These are phyloP conservation scores for Colletotrichum kahawae DNA, from an alignment of 2,329 filamentous ascomycete genomes.

Conservation along the genomic window DNA sequence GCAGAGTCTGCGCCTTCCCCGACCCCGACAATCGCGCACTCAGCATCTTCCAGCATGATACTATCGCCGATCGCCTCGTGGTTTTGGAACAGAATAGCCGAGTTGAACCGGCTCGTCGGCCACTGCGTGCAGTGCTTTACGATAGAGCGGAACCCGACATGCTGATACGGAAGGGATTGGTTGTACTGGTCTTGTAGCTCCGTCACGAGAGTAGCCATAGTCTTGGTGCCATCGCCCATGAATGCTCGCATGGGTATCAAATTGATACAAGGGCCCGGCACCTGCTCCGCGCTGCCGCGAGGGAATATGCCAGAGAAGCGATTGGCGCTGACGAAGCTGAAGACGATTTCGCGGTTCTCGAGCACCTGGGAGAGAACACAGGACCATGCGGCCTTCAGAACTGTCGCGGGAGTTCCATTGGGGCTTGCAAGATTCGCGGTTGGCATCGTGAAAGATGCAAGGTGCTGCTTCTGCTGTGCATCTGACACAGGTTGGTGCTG, in stretches of 20 bases:
- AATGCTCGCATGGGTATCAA: background rate
- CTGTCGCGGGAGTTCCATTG: background rate
- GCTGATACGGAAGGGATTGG: background rate
- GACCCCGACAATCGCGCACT: background rate
- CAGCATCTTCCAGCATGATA: background rate
- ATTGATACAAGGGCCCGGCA: background rate
- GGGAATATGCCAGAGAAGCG: background rate
- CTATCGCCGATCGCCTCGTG: background rate
- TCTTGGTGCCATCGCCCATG: background rate
- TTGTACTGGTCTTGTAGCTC: background rate
- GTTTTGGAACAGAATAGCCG: background rate
- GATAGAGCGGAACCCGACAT: background rate
- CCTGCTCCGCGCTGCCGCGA: background rate
- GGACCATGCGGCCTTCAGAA: background rate
- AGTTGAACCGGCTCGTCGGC: background rate
- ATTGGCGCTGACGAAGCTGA: background rate
- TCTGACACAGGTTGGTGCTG: background rate
- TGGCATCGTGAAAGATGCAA: background rate
- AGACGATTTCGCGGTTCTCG: accelerated
- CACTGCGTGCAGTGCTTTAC: background rate
- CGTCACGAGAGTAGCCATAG: background rate
- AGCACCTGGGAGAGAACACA: background rate
- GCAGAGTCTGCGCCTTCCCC: background rate
- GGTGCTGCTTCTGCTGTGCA: accelerated
- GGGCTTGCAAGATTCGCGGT: background rate